Evolutionary conservation across 176 grass and related monocot genomes (phyloP).

Genomic region (Ensete ventricosum): DNA sequence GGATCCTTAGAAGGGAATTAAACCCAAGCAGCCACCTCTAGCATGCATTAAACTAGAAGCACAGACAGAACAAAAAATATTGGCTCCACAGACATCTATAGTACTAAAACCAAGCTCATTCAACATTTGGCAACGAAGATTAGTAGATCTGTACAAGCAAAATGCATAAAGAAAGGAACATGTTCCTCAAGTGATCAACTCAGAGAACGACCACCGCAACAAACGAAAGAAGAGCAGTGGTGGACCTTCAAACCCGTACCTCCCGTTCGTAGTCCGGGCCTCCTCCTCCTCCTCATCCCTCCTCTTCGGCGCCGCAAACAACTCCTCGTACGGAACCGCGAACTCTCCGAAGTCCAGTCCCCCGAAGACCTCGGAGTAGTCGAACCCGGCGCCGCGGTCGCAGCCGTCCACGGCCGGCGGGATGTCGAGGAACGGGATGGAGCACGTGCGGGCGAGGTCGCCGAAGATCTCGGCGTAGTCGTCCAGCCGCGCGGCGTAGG

Average conservation of each 20-base stretch:
- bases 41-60: not conserved
- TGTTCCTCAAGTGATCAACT: not conserved
- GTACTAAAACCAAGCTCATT: not conserved
- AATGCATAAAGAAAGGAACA: not conserved
- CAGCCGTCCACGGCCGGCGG: slow-evolving; percentile 19
- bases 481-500: slow-evolving; percentile 7
- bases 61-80: no score
- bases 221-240: not conserved
- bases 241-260: not conserved
- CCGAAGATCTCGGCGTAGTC: slow-evolving; percentile 84
- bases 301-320: slow-evolving; percentile 31
- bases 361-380: slow-evolving; percentile 77
- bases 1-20: not conserved
- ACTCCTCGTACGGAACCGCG: slow-evolving; percentile 60
- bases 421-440: slow-evolving; percentile 82
- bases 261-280: slow-evolving; percentile 30
- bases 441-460: slow-evolving; percentile 61
- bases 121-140: not conserved
- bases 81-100: no score
- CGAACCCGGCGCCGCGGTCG: slow-evolving; percentile 13
- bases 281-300: slow-evolving; percentile 27
- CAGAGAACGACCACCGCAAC: not conserved
- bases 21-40: not conserved
- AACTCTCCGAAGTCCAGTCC: slow-evolving; percentile 50
- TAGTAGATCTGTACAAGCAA: not conserved